Evolutionary conservation across 176 grass and related monocot genomes (phyloP).

Genomic region (Tuctoria greenei): DNA sequence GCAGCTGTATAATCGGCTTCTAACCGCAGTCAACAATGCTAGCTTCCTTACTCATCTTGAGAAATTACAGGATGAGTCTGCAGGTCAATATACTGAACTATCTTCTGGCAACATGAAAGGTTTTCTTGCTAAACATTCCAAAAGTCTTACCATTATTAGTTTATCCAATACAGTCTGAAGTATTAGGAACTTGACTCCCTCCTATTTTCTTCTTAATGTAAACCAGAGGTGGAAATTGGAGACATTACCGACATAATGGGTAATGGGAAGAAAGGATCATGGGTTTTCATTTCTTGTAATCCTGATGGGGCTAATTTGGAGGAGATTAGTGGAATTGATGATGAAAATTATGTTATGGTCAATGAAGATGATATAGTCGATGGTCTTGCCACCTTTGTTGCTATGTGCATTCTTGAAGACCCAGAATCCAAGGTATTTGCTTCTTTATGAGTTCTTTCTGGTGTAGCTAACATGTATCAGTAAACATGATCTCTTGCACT

Average conservation of each 20-base stretch:
- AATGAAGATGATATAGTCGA: slow-evolving; percentile 86
- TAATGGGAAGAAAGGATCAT: slow-evolving; percentile 71
- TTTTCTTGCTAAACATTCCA: slow-evolving; percentile 20
- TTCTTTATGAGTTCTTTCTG: slow-evolving; percentile 14
- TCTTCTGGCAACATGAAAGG: slow-evolving; percentile 47
- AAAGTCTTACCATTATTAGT: slow-evolving; percentile 3
- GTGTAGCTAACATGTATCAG: not conserved
- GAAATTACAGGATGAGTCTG: slow-evolving; percentile 49
- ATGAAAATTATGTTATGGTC: slow-evolving; percentile 90
- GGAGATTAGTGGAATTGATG: slow-evolving; percentile 87
- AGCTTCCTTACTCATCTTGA: slow-evolving; percentile 70
- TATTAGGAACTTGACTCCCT: not conserved
- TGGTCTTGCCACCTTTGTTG: slow-evolving; percentile 78
- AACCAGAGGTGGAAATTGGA: slow-evolving; percentile 44
- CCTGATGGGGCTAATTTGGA: slow-evolving; percentile 53
- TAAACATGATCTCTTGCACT: not conserved
- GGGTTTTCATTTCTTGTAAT: slow-evolving; percentile 78
- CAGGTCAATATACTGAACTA: slow-evolving; percentile 13
- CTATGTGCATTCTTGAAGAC: slow-evolving; percentile 92
- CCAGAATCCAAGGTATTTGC: slow-evolving; percentile 71
- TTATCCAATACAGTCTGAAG: slow-evolving; percentile 5
- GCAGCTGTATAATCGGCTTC: slow-evolving; percentile 78
- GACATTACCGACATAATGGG: slow-evolving; percentile 54
- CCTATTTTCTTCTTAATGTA: slow-evolving; percentile 15
- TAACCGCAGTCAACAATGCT: slow-evolving; percentile 57